Evolutionary conservation across 2,329 filamentous ascomycete species (phyloP).

Genomic region (Mollisia scopiformis): DNA sequence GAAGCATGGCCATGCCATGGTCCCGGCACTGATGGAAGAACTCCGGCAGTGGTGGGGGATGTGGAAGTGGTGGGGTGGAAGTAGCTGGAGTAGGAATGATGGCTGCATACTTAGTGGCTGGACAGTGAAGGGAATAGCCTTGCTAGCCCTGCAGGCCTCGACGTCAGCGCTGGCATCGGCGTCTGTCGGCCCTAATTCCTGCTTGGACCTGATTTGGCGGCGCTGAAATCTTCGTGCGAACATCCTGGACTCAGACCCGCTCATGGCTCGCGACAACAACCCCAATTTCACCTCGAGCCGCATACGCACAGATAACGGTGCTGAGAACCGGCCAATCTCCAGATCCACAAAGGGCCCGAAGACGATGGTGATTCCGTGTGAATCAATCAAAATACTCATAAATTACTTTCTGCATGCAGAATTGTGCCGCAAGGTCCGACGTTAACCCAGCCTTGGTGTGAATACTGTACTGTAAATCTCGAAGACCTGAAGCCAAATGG

Average conservation of each 20-base stretch:
- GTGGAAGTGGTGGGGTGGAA: no score
- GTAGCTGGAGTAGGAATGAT: no score
- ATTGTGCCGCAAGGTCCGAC: neutral
- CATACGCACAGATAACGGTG: constrained; percentile 7
- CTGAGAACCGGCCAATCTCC: neutral
- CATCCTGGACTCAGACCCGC: constrained; percentile 5
- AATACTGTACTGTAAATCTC: no score
- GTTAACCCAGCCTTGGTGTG: neutral
- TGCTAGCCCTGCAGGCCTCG: constrained; percentile 7
- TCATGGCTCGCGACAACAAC: no score
- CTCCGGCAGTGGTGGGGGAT: neutral
- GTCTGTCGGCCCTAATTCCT: constrained; percentile 5
- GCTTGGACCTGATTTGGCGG: constrained; percentile 9
- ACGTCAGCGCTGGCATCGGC: constrained; percentile 10
- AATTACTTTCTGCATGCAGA: neutral
- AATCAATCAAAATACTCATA: neutral
- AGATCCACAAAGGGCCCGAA: constrained; percentile 27
- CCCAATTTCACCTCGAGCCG: constrained; percentile 4
- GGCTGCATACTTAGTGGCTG: no score
- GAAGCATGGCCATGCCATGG: no score
- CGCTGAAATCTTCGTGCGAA: constrained; percentile 13
- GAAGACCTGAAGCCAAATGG: neutral
- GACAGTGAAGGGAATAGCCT: no score
- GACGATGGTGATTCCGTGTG: neutral
- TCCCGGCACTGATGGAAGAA: constrained; percentile 6